These are phyloP conservation scores for Cadophora sp. DNA, from an alignment of 2,329 filamentous ascomycete species.

Conservation along the genomic window DNA sequence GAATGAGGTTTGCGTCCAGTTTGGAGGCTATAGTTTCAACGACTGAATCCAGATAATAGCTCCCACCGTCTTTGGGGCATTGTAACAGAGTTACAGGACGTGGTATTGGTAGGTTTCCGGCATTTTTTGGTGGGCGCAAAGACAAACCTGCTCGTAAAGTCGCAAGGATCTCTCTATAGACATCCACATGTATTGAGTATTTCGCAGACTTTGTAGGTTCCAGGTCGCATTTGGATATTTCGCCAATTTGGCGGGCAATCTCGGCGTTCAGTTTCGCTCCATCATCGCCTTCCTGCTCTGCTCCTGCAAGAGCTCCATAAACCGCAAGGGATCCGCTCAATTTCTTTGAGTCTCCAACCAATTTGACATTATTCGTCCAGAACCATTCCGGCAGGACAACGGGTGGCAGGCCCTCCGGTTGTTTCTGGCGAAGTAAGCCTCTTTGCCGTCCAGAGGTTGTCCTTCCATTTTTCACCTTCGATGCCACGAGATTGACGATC, in stretches of 20 bases:
- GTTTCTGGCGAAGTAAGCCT: slow-evolving; percentile 33
- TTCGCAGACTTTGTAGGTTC: slow-evolving; percentile 31
- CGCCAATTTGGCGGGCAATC: slow-evolving; percentile 10
- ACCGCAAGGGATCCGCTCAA: slow-evolving; percentile 34
- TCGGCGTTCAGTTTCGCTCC: slow-evolving; percentile 15
- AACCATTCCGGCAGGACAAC: slow-evolving; percentile 65
- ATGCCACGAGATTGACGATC: slow-evolving; percentile 12
- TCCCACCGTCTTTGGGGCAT: slow-evolving; percentile 62
- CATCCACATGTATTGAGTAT: slow-evolving; percentile 41
- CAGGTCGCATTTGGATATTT: slow-evolving; percentile 30
- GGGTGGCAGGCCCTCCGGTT: slow-evolving; percentile 51
- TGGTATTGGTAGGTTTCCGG: slow-evolving; percentile 48
- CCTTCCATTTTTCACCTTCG: slow-evolving; percentile 32
- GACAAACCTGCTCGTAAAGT: slow-evolving; percentile 57
- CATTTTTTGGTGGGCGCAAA: slow-evolving; percentile 48
- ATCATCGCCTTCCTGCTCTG: slow-evolving; percentile 15
- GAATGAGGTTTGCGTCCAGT: slow-evolving; percentile 70
- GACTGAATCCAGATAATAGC: slow-evolving; percentile 62
- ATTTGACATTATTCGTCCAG: slow-evolving; percentile 55
- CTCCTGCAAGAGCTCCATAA: slow-evolving; percentile 23
- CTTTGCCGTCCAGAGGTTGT: slow-evolving; percentile 27
- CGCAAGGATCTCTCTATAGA: slow-evolving; percentile 50
- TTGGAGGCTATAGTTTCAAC: slow-evolving; percentile 68
- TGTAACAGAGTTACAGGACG: slow-evolving; percentile 65
- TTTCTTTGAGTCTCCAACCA: slow-evolving; percentile 27